Evolutionary conservation across 495 filamentous ascomycete genomes (phyloP), one percentile per base, ranked within the genome.

Genomic region (Penicillium verhagenii): DNA sequence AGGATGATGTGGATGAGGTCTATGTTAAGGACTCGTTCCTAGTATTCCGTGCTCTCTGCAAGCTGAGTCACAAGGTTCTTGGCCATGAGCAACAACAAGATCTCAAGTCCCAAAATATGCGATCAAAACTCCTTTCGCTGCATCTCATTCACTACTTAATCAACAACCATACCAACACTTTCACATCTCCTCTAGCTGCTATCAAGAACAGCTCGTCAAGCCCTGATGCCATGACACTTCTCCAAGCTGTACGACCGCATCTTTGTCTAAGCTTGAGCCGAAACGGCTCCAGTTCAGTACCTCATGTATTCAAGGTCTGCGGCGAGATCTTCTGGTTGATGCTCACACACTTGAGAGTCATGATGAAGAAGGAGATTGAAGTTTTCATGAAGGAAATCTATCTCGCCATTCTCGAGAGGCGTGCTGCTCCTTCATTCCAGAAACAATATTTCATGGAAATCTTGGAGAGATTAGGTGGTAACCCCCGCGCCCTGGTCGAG

Each of bases 291-390:
- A 97, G 92, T 70, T 90, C 91, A 3, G 91, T 96, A 24, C 87
- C 87, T 52, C 82, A 81, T 57, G 90, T 99, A 1, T 99, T 97
- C 71, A 93, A 97, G 63, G 90, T 96, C 28, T 90, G 88, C 71
- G 96, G 92, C 62, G 95, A 97, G 70, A 96, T 97, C 5, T 97
- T 99, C 69, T 97, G 91, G 92, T 70, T 97, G 54, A 96, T 97
- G 86, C 70, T 96, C 5, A 95, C 92, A 65, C 82, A 93, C 71
- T 91, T 97, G 85, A 82, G 95, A 57, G 88, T 93, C 0, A 88
- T 91, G 68, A 88, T 97, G 69, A 98, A 97, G 87, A 96, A 96
- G 83, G 95, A 99, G 69, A 88, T 97, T 46, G 95, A 97, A 69
- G 91, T 99, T 1, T 97, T 97, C 66, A 65, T 99, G 54, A 97